Conservation (phyloP, 2,329 filamentous ascomycete species). For the Alternaria infectoria region DNA sequence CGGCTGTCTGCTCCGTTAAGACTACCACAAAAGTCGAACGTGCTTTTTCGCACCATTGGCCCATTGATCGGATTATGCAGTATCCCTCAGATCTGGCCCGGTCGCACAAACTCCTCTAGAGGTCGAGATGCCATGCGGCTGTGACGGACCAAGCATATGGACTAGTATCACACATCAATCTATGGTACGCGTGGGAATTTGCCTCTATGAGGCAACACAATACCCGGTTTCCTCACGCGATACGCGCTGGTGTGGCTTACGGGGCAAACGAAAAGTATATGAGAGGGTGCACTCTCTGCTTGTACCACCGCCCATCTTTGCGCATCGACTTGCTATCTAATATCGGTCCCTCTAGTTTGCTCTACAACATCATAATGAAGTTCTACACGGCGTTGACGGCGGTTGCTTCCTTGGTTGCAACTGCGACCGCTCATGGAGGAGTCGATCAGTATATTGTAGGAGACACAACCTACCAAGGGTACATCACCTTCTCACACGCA, state of each 20-base stretch:
- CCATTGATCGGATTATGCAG: conserved; percentile 1
- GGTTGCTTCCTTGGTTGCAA: conserved; percentile 28
- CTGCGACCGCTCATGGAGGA: conserved; percentile 34
- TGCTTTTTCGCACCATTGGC: background rate
- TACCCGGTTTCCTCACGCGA: conserved; percentile 16
- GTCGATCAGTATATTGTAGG: conserved; percentile 36
- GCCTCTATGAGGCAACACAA: conserved; percentile 1
- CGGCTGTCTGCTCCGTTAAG: conserved; percentile 27
- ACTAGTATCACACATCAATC: background rate
- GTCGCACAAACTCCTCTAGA: conserved; percentile 20
- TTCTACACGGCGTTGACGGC: conserved; percentile 20
- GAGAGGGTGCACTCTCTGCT: background rate
- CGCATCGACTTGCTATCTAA: background rate
- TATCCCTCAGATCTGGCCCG: conserved; percentile 4
- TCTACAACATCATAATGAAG: conserved; percentile 28
- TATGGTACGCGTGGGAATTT: conserved; percentile 1
- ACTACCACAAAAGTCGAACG: conserved; percentile 14
- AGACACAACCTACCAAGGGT: conserved; percentile 32
- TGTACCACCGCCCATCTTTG: background rate
- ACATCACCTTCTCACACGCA: background rate
- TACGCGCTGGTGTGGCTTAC: background rate
- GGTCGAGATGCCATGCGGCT: conserved; percentile 15
- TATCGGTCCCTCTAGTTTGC: background rate
- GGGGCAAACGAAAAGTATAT: conserved; percentile 12
- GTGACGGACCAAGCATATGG: conserved; percentile 10